Percentiles rank a stretch among this genome's conserved stretches.
These are phyloP conservation scores for Fusarium goolgardi DNA, from an alignment of 2,329 filamentous ascomycete species.

Conservation along the genomic window DNA sequence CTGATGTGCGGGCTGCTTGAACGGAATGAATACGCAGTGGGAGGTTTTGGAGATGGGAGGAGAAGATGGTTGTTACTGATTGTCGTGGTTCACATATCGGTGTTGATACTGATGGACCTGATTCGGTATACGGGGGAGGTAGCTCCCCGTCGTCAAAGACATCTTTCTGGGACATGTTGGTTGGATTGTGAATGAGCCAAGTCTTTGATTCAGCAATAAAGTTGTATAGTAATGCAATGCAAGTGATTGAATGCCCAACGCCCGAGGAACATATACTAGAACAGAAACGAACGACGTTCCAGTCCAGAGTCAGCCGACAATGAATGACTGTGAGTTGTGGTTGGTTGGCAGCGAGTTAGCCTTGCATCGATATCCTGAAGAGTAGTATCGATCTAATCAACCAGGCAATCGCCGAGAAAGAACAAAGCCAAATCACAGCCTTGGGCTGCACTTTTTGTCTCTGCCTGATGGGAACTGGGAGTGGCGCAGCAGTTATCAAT, in stretches of 20 bases:
- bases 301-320: constrained; percentile 24
- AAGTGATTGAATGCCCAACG: constrained; percentile 8
- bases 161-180: constrained; percentile 31
- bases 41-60: constrained; percentile 53
- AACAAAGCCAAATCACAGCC: neutral
- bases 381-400: constrained; percentile 7
- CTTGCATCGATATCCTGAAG: constrained; percentile 18
- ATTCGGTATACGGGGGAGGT: constrained; percentile 44
- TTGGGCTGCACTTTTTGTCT: constrained; percentile 30
- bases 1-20: constrained; percentile 50
- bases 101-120: constrained; percentile 27
- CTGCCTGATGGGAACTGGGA: neutral
- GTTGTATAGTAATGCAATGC: neutral
- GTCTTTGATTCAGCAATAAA: neutral
- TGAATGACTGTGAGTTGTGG: neutral
- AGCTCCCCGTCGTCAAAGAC: constrained; percentile 36
- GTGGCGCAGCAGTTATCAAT: constrained; percentile 30
- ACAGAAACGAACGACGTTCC: neutral
- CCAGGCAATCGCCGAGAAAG: constrained; percentile 14
- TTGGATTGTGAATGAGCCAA: constrained; percentile 10
- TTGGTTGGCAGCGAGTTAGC: constrained; percentile 23
- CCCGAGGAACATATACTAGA: constrained; percentile 21
- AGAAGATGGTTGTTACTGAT: constrained; percentile 48
- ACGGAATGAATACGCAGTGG: constrained; percentile 53
- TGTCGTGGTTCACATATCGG: constrained; percentile 7